Evolutionary conservation across 2,329 filamentous ascomycete genomes (phyloP), one percentile per base, ranked within the genome.

Genomic region (Fusarium pseudocircinatum): DNA sequence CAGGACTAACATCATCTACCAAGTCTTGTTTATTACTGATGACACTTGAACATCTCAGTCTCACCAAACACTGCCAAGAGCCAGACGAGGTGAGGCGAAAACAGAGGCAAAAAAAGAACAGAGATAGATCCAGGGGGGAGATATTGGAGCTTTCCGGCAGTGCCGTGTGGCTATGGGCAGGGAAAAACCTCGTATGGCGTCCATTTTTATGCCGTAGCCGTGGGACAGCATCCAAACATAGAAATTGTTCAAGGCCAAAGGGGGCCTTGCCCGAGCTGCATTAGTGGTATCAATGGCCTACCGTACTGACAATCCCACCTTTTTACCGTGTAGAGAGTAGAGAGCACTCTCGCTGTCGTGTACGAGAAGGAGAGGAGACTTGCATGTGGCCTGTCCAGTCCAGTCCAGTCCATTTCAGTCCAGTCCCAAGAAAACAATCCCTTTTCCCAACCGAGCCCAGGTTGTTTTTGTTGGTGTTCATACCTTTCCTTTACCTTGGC

Each of bases 381-480:
- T 64, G 75, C 75, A 76, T 78, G 70, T 74, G 74, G 53, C 71
- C 30, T n/a, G 36, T 37, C 30, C 30, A 28, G 36, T 37, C 30
- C 49, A 52, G 49, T 26, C n/a, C 32, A 53, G n/a, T 37, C 46
- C 28, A 50, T 20, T 50, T 16, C 18, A 37, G n/a, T 37, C 20
- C 34, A 37, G 44, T 63, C 56, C 68, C 53, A 77, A 78, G 75
- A 78, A 78, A 78, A 78, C 77, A 78, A 78, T 78, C 77, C 77
- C 77, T 77, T 76, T 78, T 78, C 77, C 66, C 70, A 75, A 74
- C 56, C 53, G 53, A 67, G 32, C 24, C 70, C 63, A 49, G 54
- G 50, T 69, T 71, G 63, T 73, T 70, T 73, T 60, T 61, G 63
- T 65, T 75, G 64, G 68, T 75, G 73, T 73, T 67, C 49, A 67